Conservation (phyloP, 75 land plant genomes). For the Isoetes taiwanensis region DNA sequence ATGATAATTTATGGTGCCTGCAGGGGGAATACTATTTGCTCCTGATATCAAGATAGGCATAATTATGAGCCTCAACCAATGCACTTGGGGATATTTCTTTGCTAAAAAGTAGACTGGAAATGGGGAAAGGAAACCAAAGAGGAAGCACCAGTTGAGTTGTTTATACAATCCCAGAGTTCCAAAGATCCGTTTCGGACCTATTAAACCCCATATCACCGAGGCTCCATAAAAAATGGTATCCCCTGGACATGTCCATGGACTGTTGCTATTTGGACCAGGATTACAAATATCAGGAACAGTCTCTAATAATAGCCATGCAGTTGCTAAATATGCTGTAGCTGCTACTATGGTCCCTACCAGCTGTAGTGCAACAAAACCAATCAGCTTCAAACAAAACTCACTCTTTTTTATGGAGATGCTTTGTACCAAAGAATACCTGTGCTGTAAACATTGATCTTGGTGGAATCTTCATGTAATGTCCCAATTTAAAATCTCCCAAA, state of each 20-base stretch:
- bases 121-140: neutral
- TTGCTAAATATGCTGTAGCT: neutral
- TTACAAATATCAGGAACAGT: neutral
- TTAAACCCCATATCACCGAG: neutral
- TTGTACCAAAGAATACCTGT: conserved; percentile 30
- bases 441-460: conserved; percentile 33
- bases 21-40: neutral
- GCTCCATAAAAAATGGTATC: neutral
- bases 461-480: conserved; percentile 52
- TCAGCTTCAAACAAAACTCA: no score
- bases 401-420: no score
- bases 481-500: conserved; percentile 29
- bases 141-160: neutral
- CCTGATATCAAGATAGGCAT: neutral
- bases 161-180: neutral
- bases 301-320: neutral
- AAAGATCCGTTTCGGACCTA: neutral
- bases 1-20: neutral
- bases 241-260: neutral
- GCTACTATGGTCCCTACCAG: neutral
- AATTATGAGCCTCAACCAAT: neutral
- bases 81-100: neutral
- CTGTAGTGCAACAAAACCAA: no score
- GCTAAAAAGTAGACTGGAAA: neutral
- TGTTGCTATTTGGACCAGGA: neutral